phyloP scores from a whole-genome alignment of 495 filamentous ascomycete species.

The Xylaria longipes region DNA sequence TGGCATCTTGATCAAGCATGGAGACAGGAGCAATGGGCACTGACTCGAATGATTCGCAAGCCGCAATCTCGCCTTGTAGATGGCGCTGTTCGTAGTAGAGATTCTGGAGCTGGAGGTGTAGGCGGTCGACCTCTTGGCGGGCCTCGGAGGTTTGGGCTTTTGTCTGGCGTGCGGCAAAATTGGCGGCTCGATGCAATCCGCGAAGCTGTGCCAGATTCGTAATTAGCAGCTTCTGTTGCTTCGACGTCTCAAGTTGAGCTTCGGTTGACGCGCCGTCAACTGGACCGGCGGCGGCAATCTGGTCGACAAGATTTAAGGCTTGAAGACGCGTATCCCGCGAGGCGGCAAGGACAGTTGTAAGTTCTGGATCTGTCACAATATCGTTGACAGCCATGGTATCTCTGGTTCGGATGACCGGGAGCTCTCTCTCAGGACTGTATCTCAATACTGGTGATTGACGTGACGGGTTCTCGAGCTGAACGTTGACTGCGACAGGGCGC shows the following conservation, averaged over 20 bases:
- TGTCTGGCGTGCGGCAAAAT: constrained; percentile 81
- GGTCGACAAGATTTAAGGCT: constrained; percentile 73
- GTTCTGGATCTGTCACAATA: constrained; percentile 72
- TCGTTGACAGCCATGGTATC: constrained; percentile 54
- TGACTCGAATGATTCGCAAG: constrained; percentile 92
- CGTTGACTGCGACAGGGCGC: not conserved
- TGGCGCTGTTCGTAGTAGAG: constrained; percentile 95
- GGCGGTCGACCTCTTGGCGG: constrained; percentile 85
- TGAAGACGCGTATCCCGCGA: constrained; percentile 73
- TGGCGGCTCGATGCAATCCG: constrained; percentile 78
- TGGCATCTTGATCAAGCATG: not conserved
- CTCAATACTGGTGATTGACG: not conserved
- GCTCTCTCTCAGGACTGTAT: not conserved
- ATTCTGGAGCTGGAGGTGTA: constrained; percentile 94
- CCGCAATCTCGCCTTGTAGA: constrained; percentile 85
- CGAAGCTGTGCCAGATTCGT: constrained; percentile 83
- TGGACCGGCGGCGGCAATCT: constrained; percentile 43
- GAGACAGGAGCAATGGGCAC: constrained; percentile 42
- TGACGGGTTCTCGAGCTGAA: not conserved
- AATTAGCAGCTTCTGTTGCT: constrained; percentile 79
- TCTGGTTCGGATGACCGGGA: not conserved
- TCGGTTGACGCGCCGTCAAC: constrained; percentile 52
- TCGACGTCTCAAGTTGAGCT: constrained; percentile 67
- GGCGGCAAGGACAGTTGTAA: constrained; percentile 73
- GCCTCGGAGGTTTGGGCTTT: constrained; percentile 86